A percentile compares a stretch with the other conserved stretches of the same genome.
These are phyloP conservation scores for Fraxinus greggii DNA, from an alignment of 305 asterid species.

Conservation along the genomic window DNA sequence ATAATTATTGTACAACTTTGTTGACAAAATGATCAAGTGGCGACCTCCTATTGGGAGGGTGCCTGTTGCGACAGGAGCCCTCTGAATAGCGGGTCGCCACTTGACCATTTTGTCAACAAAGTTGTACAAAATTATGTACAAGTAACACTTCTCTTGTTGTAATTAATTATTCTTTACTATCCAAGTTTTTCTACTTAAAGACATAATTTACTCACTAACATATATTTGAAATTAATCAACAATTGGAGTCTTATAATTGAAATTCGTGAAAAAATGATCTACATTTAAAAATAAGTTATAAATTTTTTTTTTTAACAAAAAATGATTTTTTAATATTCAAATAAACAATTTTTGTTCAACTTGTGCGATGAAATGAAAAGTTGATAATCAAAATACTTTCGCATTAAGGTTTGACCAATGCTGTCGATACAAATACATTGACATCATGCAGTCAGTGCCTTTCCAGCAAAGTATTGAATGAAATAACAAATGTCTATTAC, in stretches of 20 bases:
- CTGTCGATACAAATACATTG: neutral
- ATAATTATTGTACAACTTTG: no score
- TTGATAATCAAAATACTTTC: neutral
- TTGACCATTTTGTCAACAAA: no score
- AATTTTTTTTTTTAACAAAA: neutral
- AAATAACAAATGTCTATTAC: neutral
- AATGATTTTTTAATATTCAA: neutral
- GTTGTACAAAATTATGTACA: no score
- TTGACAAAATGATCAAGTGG: no score
- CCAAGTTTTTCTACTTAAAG: neutral
- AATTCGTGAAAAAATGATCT: neutral
- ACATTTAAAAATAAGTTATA: neutral
- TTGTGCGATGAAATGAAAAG: neutral
- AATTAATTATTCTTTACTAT: neutral
- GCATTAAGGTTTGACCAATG: neutral
- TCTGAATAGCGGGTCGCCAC: no score
- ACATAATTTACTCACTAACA: neutral
- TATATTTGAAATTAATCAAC: neutral
- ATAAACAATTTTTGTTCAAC: neutral
- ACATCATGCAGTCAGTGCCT: neutral
- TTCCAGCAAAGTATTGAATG: neutral
- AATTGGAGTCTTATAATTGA: neutral
- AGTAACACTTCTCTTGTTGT: no score
- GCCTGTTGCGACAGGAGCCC: no score
- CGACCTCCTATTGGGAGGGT: no score